These are phyloP conservation scores for Emydomyces testavorans DNA, from an alignment of 2,329 filamentous ascomycete species.

Conservation along the genomic window DNA sequence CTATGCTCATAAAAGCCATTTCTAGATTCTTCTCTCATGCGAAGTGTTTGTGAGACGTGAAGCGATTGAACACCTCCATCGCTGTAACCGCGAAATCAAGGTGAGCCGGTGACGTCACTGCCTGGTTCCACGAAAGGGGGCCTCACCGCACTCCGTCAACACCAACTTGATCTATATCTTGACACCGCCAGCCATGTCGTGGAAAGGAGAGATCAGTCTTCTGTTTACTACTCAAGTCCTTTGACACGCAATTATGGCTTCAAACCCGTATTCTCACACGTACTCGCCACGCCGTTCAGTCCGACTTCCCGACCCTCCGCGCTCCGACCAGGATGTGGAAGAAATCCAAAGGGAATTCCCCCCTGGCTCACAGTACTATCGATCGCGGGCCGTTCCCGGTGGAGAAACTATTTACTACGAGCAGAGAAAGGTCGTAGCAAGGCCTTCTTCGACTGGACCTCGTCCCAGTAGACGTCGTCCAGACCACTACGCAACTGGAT, in stretches of 20 bases:
- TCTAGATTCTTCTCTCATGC: too few relatives aligned
- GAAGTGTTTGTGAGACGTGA: too few relatives aligned
- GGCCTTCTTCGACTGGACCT: neutral
- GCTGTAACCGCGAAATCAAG: too few relatives aligned
- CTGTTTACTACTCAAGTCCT: too few relatives aligned
- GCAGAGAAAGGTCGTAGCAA: neutral
- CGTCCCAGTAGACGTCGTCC: neutral
- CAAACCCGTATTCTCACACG: neutral
- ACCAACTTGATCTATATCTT: too few relatives aligned
- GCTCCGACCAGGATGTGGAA: constrained; percentile 55
- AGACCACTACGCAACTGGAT: neutral
- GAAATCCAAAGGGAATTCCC: constrained; percentile 77
- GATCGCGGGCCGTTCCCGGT: neutral
- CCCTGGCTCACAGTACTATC: constrained; percentile 46
- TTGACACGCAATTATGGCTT: neutral
- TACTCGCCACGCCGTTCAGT: neutral
- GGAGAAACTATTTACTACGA: neutral
- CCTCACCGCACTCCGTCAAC: too few relatives aligned
- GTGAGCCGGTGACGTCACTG: too few relatives aligned
- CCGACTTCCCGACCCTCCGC: neutral
- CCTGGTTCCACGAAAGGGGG: too few relatives aligned
- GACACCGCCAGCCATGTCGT: too few relatives aligned
- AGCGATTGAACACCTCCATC: too few relatives aligned
- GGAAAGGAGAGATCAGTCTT: too few relatives aligned
- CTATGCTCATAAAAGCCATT: too few relatives aligned